Base-by-base conservation (phyloP, 2,329 filamentous ascomycete species). In the Alternaria panax region DNA sequence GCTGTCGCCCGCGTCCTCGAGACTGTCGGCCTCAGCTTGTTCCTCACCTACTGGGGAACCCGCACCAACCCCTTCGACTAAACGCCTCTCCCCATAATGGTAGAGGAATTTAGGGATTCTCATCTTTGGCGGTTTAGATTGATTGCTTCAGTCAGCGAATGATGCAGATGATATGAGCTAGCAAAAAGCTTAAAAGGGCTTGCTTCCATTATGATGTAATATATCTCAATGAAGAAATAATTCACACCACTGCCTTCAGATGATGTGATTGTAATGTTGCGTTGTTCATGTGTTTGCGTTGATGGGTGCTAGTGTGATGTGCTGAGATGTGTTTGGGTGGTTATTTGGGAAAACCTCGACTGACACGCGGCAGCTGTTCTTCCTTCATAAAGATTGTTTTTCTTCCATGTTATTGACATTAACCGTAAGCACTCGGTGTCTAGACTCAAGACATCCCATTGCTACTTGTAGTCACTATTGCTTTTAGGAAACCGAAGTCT, bases 21-120 rank as follows among this genome's bases (percentile, higher is more conserved):
- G 87, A 97, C 95, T 3, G 87, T 98, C 60, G 95, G 94, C 66
- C 87, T 98, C 59, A 93, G 91, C 65, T 79, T 97, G 75, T 92
- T 98, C 87, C 85, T 98, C 73, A 97, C 92, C 78, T 98, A 92
- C 91, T 98, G 94, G 94, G 94, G 94, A 75, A 97, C 94, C 75
- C 90, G 91, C 78, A 95, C 92, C 82, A 94, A 93, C 84, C 92
- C 92, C 62, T 96, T 97, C 80, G 88, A 93, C 76, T 93, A 90
- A 85, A 67, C 57, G 55, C 63, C 54, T 71, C 58, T 41, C 54
- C 36, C 58, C 12, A 30, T 30, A 59, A 61, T 54, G 59, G 60
- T 54, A 36, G 63, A 57, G 64, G 65, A 62, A 62, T 69, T 64
- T 65, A 54, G 63, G 65, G 58, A 64, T 67, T 64, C 65, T 64